Conservation (phyloP, 805 yeast species). For the Candida incommunis region DNA sequence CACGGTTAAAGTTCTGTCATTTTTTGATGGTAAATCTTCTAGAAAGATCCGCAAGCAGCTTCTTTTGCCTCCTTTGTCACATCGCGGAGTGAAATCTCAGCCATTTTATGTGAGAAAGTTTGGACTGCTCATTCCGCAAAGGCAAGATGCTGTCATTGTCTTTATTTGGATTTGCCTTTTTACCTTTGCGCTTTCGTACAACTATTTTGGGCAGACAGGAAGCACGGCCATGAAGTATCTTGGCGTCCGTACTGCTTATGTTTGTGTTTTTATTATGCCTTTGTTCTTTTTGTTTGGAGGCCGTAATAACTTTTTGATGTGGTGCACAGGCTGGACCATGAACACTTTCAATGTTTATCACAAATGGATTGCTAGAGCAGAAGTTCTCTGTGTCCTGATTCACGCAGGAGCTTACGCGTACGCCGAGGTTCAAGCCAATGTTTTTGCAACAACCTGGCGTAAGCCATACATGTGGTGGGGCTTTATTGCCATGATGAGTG, state of each 20-base stretch:
- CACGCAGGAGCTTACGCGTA: constrained; percentile 42
- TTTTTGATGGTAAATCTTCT: neutral
- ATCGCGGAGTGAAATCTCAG: neutral
- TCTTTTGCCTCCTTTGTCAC: neutral
- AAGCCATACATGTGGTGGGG: constrained; percentile 23
- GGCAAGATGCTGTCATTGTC: neutral
- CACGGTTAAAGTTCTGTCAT: neutral
- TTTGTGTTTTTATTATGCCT: constrained; percentile 28
- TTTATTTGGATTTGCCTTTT: neutral
- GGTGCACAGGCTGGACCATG: constrained; percentile 41
- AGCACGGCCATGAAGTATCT: neutral
- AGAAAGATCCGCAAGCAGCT: neutral
- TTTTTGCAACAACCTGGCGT: constrained; percentile 15
- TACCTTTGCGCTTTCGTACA: neutral
- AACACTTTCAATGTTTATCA: constrained; percentile 44
- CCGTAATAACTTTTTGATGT: constrained; percentile 48
- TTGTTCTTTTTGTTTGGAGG: constrained; percentile 48
- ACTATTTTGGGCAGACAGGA: neutral
- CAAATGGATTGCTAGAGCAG: constrained; percentile 44
- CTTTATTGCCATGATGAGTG: constrained; percentile 27
- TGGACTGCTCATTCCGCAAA: neutral
- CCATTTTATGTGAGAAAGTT: neutral
- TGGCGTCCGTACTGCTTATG: constrained; percentile 5
- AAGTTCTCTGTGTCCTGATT: constrained; percentile 31
- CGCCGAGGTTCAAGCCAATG: constrained; percentile 24